Percentiles rank a stretch among this genome's conserved stretches.
phyloP scores from a whole-genome alignment of 257 asterid species.

The Solanum sitiens region DNA sequence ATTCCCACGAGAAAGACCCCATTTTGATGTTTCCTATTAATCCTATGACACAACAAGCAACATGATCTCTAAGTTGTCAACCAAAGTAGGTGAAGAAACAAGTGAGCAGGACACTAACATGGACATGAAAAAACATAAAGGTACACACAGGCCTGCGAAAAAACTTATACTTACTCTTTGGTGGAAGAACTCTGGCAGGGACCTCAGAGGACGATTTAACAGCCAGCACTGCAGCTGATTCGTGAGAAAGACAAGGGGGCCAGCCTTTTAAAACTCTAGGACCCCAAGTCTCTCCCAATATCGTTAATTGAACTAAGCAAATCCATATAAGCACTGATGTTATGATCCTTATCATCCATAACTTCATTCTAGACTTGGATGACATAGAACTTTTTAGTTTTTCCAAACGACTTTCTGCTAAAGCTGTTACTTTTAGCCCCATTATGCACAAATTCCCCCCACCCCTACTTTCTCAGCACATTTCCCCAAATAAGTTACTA shows the following conservation, averaged over 20 bases:
- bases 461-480: conserved; percentile 37
- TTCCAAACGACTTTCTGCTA: conserved; percentile 53
- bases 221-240: conserved; percentile 45
- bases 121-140: not conserved
- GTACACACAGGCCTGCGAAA: not conserved
- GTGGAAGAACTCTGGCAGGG: conserved; percentile 61
- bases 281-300: conserved; percentile 84
- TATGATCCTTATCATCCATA: conserved; percentile 82
- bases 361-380: conserved; percentile 74
- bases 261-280: conserved; percentile 79
- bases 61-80: not conserved
- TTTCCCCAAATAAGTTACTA: conserved; percentile 14
- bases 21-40: not conserved
- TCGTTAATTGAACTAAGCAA: conserved; percentile 79
- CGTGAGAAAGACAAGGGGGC: conserved; percentile 87
- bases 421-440: conserved; percentile 56
- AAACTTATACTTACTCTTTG: conserved; percentile 61
- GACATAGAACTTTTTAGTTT: conserved; percentile 55
- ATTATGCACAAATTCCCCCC: conserved; percentile 13
- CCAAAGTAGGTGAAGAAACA: not conserved
- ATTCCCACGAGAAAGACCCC: not conserved
- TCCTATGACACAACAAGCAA: not conserved
- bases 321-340: conserved; percentile 77
- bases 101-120: not conserved
- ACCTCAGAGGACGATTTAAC: conserved; percentile 38